These are phyloP conservation scores for Neurospora sp. DNA, from an alignment of 495 filamentous ascomycete species.

Conservation along the genomic window DNA sequence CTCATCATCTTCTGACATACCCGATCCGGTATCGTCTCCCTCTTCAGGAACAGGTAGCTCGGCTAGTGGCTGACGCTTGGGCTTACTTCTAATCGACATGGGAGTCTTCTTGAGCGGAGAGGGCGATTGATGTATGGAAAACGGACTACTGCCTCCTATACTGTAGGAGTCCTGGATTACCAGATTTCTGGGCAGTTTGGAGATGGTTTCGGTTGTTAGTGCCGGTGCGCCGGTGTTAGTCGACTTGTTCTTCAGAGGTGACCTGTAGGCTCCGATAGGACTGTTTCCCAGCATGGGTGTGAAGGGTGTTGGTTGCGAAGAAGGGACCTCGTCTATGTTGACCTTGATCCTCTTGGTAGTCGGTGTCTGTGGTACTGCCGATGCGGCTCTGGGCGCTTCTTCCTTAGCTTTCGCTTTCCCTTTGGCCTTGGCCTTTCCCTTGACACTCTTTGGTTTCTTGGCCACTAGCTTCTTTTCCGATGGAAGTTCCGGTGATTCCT, in stretches of 20 bases:
- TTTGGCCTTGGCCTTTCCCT: neutral
- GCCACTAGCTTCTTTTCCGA: neutral
- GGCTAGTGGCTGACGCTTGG: constrained; percentile 14
- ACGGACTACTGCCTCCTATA: constrained; percentile 16
- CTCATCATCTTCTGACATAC: neutral
- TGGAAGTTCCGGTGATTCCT: neutral
- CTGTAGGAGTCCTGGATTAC: constrained; percentile 33
- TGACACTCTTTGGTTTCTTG: constrained; percentile 1
- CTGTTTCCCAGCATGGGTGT: constrained; percentile 28
- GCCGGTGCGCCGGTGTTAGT: constrained; percentile 19
- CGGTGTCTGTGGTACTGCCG: constrained; percentile 24
- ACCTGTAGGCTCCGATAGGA: constrained; percentile 12
- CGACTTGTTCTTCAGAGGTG: constrained; percentile 30
- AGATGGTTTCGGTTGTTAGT: constrained; percentile 16
- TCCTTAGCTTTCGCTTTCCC: neutral
- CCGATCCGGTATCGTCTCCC: neutral
- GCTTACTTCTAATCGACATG: constrained; percentile 3
- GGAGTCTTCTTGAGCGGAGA: constrained; percentile 2
- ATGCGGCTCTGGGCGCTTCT: neutral
- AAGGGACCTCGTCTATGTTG: constrained; percentile 28
- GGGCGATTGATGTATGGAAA: constrained; percentile 5
- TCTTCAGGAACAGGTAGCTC: constrained; percentile 14
- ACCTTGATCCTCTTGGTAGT: constrained; percentile 22
- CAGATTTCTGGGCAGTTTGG: constrained; percentile 19
- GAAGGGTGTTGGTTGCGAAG: constrained; percentile 25